Conservation (phyloP, 345 rosid species). For the Hibiscus trionum region DNA sequence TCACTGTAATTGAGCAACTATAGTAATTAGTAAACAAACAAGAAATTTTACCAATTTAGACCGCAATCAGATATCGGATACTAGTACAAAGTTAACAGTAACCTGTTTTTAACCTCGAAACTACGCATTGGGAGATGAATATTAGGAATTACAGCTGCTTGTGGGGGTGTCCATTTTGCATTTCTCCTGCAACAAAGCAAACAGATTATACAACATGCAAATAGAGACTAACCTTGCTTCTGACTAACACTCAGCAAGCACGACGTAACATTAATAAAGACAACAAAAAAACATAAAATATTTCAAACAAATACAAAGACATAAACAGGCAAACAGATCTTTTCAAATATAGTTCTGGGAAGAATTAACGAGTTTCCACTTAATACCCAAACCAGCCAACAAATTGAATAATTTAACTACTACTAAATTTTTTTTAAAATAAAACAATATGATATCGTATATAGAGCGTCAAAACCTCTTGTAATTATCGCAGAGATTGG, state of each 20-base stretch:
- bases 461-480: conserved; percentile 31
- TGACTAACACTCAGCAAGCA: neutral
- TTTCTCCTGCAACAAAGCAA: conserved; percentile 30
- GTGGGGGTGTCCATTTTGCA: conserved; percentile 45
- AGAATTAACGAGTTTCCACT: neutral
- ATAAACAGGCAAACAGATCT: neutral
- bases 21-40: neutral
- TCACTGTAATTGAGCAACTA: neutral
- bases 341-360: neutral
- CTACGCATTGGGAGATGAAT: conserved; percentile 78
- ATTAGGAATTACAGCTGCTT: conserved; percentile 56
- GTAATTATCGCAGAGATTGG: conserved; percentile 19
- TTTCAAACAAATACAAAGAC: neutral
- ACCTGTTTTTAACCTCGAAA: conserved; percentile 69
- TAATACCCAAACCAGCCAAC: neutral
- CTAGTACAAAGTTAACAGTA: neutral
- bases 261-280: neutral
- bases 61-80: neutral
- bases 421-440: neutral
- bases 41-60: neutral
- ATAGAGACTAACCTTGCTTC: too few species aligned
- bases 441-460: neutral
- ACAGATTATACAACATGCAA: neutral
- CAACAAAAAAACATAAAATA: neutral
- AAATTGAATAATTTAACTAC: neutral